Base-by-base conservation (phyloP, 2,329 filamentous ascomycete genomes). In the Stagonosporopsis chrysanthemi region DNA sequence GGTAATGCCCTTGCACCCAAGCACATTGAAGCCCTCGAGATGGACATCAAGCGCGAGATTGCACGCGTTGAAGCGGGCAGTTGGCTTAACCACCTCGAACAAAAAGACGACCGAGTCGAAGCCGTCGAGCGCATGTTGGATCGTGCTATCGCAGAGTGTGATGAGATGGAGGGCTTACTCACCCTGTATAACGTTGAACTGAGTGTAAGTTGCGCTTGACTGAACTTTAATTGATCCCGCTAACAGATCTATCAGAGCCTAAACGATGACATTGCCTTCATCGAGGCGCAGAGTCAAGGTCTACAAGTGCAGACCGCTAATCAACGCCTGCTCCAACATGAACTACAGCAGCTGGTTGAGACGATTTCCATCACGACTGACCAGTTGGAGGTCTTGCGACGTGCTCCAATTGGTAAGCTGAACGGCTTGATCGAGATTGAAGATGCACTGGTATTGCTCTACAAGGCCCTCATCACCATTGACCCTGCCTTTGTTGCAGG, bases 221-320 rank as follows among this genome's bases (percentile, higher is more conserved):
- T 31, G 15, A n/a, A 31, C 2, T 9, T 29, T 19, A 9, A 12
- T 26, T 24, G 17, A 9, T 9, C 3, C 2, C 61, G 63, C 73
- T 77, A 60, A 75, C 52, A 3, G 50, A 33, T 19, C 19, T 6
- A 58, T 24, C 70, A 96, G 90, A 98, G 93, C 45, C 83, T 99
- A 28, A 92, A 93, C 54, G 94, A 98, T 46, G 95, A 99, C 69
- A 96, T 99, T 67, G 89, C 92, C 3, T 98, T 96, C 73, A 98
- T 99, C 63, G 95, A 99, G 79, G 92, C 95, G 2, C 95, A 99
- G 77, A 93, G 92, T 6, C 94, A 99, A 78, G 95, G 95, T 81
- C 81, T 99, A 43, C 95, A 99, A 71, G 94, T 99, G 6, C 95
- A 98, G 77, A 94, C 94, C 19, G 92, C 95, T 38, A 99, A 99